Conservation (phyloP, 345 rosid genomes). For the Heritiera fomes region DNA sequence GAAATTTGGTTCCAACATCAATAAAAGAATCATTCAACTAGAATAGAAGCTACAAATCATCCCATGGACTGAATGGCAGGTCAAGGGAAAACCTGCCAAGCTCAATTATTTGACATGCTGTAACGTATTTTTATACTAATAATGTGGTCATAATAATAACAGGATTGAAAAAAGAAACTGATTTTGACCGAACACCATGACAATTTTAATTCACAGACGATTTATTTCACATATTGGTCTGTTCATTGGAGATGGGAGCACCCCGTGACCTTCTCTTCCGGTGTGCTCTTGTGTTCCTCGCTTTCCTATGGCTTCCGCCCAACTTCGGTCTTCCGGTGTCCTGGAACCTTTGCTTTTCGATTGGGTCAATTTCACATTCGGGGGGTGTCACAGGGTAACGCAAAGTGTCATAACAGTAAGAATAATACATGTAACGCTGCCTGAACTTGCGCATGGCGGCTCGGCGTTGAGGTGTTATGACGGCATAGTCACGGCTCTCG, state of each 20-base stretch:
- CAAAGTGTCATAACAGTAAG: slow-evolving; percentile 73
- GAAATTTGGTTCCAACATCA: background rate
- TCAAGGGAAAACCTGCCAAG: background rate
- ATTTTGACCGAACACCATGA: background rate
- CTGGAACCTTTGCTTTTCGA: slow-evolving; percentile 55
- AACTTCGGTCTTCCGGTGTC: slow-evolving; percentile 74
- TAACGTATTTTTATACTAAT: too few relatives aligned
- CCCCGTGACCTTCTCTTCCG: slow-evolving; percentile 12
- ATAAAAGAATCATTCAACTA: background rate
- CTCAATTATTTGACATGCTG: background rate
- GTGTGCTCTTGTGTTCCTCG: slow-evolving; percentile 16
- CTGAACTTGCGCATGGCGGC: slow-evolving; percentile 68
- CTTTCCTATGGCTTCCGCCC: slow-evolving; percentile 57
- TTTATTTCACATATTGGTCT: slow-evolving; percentile 5
- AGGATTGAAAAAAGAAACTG: too few relatives aligned
- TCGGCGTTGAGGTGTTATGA: slow-evolving; percentile 41
- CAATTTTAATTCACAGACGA: background rate
- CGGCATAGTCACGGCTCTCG: slow-evolving; percentile 40
- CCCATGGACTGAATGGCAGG: background rate
- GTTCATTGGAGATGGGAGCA: background rate
- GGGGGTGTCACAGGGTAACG: slow-evolving; percentile 61
- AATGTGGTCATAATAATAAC: too few relatives aligned
- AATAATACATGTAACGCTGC: slow-evolving; percentile 76
- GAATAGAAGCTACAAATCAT: background rate
- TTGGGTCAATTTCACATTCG: slow-evolving; percentile 58